Evolutionary conservation across 2,329 filamentous ascomycete genomes (phyloP), one percentile per base, ranked within the genome.

Genomic region (Podosphaera fusca): DNA sequence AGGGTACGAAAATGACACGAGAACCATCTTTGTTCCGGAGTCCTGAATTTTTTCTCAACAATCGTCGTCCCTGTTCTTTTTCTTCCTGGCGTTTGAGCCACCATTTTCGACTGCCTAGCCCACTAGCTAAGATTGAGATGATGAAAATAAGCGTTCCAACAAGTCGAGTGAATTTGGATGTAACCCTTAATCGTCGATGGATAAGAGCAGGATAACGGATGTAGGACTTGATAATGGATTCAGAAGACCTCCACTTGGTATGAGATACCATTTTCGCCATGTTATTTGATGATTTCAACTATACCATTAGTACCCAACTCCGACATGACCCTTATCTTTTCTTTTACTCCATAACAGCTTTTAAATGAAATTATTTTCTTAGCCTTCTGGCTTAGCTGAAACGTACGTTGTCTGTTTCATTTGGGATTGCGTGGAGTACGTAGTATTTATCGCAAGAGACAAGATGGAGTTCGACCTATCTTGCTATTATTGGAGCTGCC

Each of bases 1-100:
- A 92, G 1, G 90, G 89, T 34, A 98, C 92, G 67, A 92, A 96
- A 58, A 98, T 92, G 12, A 88, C 94, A 57, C 92, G 78, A 54
- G 87, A 90, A 55, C 92, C 92, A 74, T 96, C 92, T 71, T 95
- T 95, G 64, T 90, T 87, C 70, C 85, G 80, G 60, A 96, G 75
- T 65, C 88, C 94, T 36, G 90, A 96, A 70, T 98, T 98, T 59
- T 86, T 84, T 58, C 92, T 80, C 61, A 96, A 73, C 56, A 98
- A 76, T 61, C 85, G 84, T 60, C 80, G 76, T 4, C 89, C 89
- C 63, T 88, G 84, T 64, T 92, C 88, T 62, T 80, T 82, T 70
- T 96, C 90, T 61, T 81, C 81, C 54, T 79, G 79, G 59, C 80
- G 76, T 58, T 76, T 79, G 66, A 77, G 81, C 78, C 86, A 90